Evolutionary conservation across 2,329 filamentous ascomycete species (phyloP).

Genomic region (Aspergillus piperis): DNA sequence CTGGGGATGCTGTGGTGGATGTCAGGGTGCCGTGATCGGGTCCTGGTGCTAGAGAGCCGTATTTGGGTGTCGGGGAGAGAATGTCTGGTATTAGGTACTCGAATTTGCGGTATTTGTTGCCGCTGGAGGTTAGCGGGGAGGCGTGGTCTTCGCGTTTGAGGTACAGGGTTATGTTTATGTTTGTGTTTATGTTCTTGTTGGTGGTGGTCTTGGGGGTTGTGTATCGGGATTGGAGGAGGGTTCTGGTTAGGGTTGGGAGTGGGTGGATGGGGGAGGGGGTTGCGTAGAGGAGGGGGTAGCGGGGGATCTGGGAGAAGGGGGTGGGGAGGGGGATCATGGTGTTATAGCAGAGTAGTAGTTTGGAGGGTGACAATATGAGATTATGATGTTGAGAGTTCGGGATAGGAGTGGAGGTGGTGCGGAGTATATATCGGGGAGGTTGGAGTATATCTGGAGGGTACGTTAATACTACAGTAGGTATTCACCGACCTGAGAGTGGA

Average conservation of each 20-base stretch:
- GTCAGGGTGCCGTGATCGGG: neutral
- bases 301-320: slow-evolving; percentile 30
- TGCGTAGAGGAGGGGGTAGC: slow-evolving; percentile 32
- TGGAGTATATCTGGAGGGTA: too few species aligned
- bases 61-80: slow-evolving; percentile 15
- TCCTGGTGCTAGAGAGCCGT: neutral
- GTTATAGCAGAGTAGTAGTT: neutral
- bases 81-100: slow-evolving; percentile 42
- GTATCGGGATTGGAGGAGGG: slow-evolving; percentile 1
- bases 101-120: slow-evolving; percentile 43
- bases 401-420: neutral
- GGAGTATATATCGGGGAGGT: neutral
- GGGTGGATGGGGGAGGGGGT: slow-evolving; percentile 36
- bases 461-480: too few species aligned
- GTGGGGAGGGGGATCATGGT: slow-evolving; percentile 24
- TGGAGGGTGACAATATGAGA: too few species aligned
- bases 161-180: slow-evolving; percentile 26
- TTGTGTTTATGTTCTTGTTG: neutral
- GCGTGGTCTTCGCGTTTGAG: slow-evolving; percentile 40
- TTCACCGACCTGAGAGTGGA: too few species aligned
- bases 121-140: slow-evolving; percentile 36
- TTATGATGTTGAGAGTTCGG: too few species aligned
- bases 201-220: neutral
- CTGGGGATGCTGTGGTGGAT: slow-evolving; percentile 13
- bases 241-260: slow-evolving; percentile 24